Evolutionary conservation across 1,284 basidiomycete genomes (phyloP).

Genomic region (Cryptococcus maquisensis): DNA sequence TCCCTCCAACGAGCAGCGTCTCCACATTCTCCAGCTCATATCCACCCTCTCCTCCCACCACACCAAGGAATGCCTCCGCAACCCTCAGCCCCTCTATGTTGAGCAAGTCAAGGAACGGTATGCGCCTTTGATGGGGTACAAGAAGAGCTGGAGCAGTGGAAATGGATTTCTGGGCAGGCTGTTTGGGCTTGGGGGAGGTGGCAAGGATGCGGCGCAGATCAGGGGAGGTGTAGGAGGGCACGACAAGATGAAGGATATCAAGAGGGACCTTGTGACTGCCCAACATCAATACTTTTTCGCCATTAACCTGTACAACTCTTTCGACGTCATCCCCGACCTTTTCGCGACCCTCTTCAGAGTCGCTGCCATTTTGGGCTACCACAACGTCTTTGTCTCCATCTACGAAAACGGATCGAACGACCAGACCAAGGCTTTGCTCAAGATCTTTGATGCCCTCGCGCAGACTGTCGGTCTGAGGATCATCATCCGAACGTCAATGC

Average conservation of each 20-base stretch:
- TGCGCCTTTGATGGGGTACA: slow-evolving; percentile 71
- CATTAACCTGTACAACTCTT: slow-evolving; percentile 97
- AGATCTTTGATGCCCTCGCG: slow-evolving; percentile 86
- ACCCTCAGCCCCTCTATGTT: slow-evolving; percentile 73
- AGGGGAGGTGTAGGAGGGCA: slow-evolving; percentile 53
- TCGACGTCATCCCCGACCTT: slow-evolving; percentile 92
- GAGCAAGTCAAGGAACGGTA: slow-evolving; percentile 82
- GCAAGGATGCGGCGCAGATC: slow-evolving; percentile 29
- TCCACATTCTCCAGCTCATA: slow-evolving; percentile 76
- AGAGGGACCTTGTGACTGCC: slow-evolving; percentile 50
- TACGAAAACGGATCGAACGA: slow-evolving; percentile 96
- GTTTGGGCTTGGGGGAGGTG: slow-evolving; percentile 24
- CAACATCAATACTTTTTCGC: slow-evolving; percentile 97
- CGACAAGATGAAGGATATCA: slow-evolving; percentile 51
- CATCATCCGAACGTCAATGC: slow-evolving; percentile 81
- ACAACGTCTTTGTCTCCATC: slow-evolving; percentile 93
- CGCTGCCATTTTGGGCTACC: slow-evolving; percentile 81
- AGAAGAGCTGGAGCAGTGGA: slow-evolving; percentile 53
- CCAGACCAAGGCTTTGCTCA: slow-evolving; percentile 89
- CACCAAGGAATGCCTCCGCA: slow-evolving; percentile 81
- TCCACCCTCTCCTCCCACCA: slow-evolving; percentile 81
- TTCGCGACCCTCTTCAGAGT: slow-evolving; percentile 93
- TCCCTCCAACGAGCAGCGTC: slow-evolving; percentile 72
- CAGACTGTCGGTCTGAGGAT: slow-evolving; percentile 82
- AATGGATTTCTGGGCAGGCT: slow-evolving; percentile 61